Conservation (phyloP, 2,329 filamentous ascomycete genomes). For the Ophiostoma fasciatum region DNA sequence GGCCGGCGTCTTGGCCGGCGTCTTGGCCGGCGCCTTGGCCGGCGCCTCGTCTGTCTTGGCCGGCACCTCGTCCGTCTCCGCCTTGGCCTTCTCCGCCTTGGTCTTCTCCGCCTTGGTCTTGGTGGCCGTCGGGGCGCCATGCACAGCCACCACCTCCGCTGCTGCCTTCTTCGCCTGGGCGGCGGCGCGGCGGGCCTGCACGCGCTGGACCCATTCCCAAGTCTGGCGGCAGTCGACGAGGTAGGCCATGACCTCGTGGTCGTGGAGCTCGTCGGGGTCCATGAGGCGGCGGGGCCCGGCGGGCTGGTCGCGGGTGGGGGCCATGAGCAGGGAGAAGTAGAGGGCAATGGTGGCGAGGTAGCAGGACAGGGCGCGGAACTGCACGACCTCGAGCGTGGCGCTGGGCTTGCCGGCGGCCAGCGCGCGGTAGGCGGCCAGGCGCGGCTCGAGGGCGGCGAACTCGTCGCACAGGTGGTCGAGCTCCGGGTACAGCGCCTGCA, state of each 20-base stretch:
- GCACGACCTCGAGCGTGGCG: conserved; percentile 48
- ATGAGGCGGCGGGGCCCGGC: conserved; percentile 42
- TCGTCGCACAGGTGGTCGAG: conserved; percentile 78
- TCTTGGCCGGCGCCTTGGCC: conserved; percentile 18
- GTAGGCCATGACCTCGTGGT: conserved; percentile 82
- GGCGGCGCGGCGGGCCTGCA: conserved; percentile 28
- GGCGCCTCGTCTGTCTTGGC: background rate
- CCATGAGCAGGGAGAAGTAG: conserved; percentile 91
- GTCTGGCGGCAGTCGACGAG: conserved; percentile 65
- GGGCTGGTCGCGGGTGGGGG: conserved; percentile 46
- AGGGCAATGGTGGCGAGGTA: conserved; percentile 79
- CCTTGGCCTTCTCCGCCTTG: background rate
- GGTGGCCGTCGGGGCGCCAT: conserved; percentile 15
- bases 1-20: conserved; percentile 10
- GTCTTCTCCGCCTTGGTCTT: background rate
- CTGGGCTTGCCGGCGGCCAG: conserved; percentile 36
- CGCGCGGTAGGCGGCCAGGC: conserved; percentile 42
- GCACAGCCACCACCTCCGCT: background rate
- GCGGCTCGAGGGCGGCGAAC: conserved; percentile 55
- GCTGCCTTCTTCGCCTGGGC: conserved; percentile 4
- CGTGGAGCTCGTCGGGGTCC: conserved; percentile 64
- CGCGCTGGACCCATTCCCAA: conserved; percentile 59
- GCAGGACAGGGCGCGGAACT: conserved; percentile 66
- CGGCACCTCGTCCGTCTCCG: conserved; percentile 1
- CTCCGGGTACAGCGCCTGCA: conserved; percentile 77